These are phyloP conservation scores for Bipolaris gigantea DNA, from an alignment of 2,329 filamentous ascomycete genomes.

Conservation along the genomic window DNA sequence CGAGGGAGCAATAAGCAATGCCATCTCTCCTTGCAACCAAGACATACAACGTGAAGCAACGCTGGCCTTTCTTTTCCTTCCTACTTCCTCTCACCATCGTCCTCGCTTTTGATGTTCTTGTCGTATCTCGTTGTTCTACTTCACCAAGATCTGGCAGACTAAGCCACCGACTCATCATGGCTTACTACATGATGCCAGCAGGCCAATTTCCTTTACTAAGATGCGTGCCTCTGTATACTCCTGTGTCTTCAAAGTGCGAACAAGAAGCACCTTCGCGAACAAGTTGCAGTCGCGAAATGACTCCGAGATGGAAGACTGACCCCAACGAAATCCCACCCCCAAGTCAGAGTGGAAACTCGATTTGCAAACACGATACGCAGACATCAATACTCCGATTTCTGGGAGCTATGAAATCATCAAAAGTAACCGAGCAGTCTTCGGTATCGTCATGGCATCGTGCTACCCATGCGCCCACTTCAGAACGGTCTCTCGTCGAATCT, in stretches of 20 bases:
- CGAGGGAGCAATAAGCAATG: neutral
- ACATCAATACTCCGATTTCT: neutral
- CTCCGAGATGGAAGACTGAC: neutral
- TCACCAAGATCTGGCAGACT: neutral
- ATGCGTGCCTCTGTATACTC: neutral
- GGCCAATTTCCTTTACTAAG: neutral
- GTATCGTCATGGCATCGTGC: neutral
- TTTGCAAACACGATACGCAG: neutral
- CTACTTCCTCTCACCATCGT: neutral
- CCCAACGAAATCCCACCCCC: neutral
- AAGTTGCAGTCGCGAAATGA: neutral
- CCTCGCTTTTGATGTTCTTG: neutral
- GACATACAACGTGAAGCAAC: neutral
- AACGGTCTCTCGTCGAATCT: neutral
- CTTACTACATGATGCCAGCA: neutral
- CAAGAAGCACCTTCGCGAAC: neutral
- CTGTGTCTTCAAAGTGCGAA: neutral
- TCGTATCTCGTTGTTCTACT: neutral
- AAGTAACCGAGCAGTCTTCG: neutral
- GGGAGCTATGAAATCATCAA: neutral
- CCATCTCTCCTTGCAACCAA: slow-evolving; percentile 1
- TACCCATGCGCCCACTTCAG: neutral
- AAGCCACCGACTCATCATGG: neutral
- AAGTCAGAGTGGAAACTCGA: neutral
- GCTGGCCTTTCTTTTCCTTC: neutral